Evolutionary conservation across 176 grass and related monocot genomes (phyloP).

Genomic region (Oryza australiensis): DNA sequence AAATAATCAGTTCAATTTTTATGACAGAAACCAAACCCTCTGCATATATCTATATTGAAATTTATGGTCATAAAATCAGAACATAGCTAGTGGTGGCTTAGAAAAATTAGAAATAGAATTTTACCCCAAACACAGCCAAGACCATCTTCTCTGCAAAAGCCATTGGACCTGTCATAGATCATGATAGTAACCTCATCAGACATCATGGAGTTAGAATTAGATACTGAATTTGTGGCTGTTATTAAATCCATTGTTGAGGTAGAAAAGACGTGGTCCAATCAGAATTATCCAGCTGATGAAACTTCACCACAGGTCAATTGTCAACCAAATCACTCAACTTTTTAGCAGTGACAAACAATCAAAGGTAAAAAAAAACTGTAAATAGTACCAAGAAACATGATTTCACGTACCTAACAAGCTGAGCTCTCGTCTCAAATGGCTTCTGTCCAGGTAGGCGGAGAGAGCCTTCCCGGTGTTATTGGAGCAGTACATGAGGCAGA

Average conservation of each 20-base stretch:
- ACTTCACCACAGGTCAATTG: neutral
- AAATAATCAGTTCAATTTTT: neutral
- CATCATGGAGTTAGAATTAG: neutral
- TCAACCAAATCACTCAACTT: neutral
- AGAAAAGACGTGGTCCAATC: neutral
- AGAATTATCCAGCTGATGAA: neutral
- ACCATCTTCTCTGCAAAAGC: slow-evolving; percentile 94
- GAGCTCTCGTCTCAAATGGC: slow-evolving; percentile 79
- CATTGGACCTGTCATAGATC: slow-evolving; percentile 66
- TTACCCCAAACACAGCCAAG: slow-evolving; percentile 83
- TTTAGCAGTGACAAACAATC: neutral
- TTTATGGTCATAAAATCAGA: neutral
- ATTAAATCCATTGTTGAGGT: neutral
- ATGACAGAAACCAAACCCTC: neutral
- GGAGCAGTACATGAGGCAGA: slow-evolving; percentile 76
- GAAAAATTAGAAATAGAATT: slow-evolving; percentile 6
- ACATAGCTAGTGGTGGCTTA: neutral
- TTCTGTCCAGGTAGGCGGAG: slow-evolving; percentile 74
- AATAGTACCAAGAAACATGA: neutral
- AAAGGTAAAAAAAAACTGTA: neutral
- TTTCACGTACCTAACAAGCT: slow-evolving; percentile 57
- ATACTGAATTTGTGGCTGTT: neutral
- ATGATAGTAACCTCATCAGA: neutral
- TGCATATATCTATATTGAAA: neutral
- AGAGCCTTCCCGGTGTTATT: slow-evolving; percentile 56